phyloP scores from a whole-genome alignment of 2,329 filamentous ascomycete genomes.

The Hypoxylon sp. region DNA sequence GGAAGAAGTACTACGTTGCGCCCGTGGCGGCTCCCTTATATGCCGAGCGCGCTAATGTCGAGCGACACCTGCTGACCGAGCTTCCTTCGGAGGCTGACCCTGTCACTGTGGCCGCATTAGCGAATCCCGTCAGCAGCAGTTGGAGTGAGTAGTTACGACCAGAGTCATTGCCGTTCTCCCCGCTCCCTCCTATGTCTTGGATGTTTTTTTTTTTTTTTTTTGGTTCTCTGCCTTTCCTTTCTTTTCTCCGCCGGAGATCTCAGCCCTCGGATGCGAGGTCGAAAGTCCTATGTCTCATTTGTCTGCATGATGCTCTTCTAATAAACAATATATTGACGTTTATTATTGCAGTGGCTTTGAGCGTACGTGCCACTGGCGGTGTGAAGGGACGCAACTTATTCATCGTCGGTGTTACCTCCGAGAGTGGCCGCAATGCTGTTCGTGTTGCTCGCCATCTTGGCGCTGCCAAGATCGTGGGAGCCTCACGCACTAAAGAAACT shows the following conservation, averaged over 20 bases:
- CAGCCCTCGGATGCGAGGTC: neutral
- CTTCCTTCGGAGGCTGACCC: slow-evolving; percentile 27
- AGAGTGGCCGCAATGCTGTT: slow-evolving; percentile 21
- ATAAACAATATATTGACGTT: neutral
- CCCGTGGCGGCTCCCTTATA: slow-evolving; percentile 18
- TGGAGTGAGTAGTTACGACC: slow-evolving; percentile 31
- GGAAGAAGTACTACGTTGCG: slow-evolving; percentile 25
- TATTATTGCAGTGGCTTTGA: slow-evolving; percentile 26
- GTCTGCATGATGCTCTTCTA: neutral
- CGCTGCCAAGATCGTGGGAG: slow-evolving; percentile 20
- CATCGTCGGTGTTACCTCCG: slow-evolving; percentile 30
- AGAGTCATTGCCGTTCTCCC: neutral
- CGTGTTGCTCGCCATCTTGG: slow-evolving; percentile 20
- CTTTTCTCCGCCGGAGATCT: neutral
- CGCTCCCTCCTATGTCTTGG: neutral
- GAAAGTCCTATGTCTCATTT: slow-evolving; percentile 1
- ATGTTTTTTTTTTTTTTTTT: neutral
- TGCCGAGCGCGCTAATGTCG: slow-evolving; percentile 38
- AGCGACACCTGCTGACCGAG: slow-evolving; percentile 7
- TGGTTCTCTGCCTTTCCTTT: neutral
- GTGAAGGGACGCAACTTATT: slow-evolving; percentile 22
- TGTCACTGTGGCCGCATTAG: slow-evolving; percentile 30
- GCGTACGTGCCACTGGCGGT: slow-evolving; percentile 20
- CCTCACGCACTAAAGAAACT: slow-evolving; percentile 21
- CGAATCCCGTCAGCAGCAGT: slow-evolving; percentile 35